phyloP scores from a whole-genome alignment of 108 stramenopile species.

The Nitzschia palea region DNA sequence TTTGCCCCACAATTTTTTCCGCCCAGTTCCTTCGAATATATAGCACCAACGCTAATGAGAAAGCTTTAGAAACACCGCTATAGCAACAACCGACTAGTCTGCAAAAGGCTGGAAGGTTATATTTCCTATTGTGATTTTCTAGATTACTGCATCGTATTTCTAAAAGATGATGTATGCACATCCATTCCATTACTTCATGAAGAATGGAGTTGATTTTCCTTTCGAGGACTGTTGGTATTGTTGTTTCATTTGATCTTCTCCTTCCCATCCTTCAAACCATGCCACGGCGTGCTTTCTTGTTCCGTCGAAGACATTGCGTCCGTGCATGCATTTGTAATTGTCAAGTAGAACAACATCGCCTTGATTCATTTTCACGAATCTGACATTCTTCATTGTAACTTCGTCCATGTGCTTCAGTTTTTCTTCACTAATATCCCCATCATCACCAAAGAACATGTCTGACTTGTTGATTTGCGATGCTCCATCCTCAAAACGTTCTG shows the following conservation, averaged over 20 bases:
- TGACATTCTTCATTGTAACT: constrained; percentile 81
- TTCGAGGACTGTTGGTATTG: neutral
- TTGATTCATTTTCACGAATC: constrained; percentile 83
- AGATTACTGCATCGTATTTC: too few species aligned
- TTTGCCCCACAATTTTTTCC: constrained; percentile 24
- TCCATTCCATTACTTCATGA: neutral
- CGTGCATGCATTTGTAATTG: constrained; percentile 94
- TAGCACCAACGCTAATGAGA: too few species aligned
- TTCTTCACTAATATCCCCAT: constrained; percentile 67
- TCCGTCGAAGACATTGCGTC: constrained; percentile 90
- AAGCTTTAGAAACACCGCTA: too few species aligned
- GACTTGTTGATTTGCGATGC: constrained; percentile 92
- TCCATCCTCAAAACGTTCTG: constrained; percentile 89
- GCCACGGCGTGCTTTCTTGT: constrained; percentile 90
- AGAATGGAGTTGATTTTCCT: neutral
- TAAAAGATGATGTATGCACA: neutral
- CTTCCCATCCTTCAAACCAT: constrained; percentile 93
- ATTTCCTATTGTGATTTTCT: too few species aligned
- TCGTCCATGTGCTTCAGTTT: constrained; percentile 84
- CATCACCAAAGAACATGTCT: constrained; percentile 92
- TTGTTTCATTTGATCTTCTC: constrained; percentile 80
- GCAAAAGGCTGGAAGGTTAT: too few species aligned
- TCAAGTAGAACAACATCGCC: constrained; percentile 90
- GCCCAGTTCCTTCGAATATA: constrained; percentile 5
- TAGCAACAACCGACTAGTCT: too few species aligned